phyloP scores from a whole-genome alignment of 1,284 basidiomycete species.

The Bondarzewia mesenterica region DNA sequence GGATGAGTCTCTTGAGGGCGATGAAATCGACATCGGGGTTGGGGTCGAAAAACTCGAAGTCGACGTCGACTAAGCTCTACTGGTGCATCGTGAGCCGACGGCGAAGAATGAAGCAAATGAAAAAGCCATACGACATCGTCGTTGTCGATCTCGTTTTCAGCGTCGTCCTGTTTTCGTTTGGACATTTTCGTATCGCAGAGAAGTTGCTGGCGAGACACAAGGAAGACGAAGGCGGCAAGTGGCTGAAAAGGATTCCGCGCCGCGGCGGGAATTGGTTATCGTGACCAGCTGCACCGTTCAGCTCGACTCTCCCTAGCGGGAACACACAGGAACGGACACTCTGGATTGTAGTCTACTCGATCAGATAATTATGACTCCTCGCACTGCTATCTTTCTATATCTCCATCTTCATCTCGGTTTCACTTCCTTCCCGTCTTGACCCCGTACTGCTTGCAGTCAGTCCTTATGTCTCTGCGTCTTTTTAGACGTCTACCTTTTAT shows the following conservation, averaged over 20 bases:
- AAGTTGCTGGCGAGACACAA: too few species aligned
- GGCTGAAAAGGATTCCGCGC: too few species aligned
- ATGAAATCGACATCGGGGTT: constrained; percentile 79
- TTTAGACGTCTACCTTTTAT: neutral
- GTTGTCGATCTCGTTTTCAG: constrained; percentile 16
- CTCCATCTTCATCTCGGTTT: neutral
- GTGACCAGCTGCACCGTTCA: too few species aligned
- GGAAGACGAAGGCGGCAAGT: too few species aligned
- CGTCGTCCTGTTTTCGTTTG: constrained; percentile 20
- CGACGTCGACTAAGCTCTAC: constrained; percentile 70
- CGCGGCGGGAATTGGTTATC: too few species aligned
- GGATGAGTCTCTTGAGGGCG: constrained; percentile 74
- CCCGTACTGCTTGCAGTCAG: neutral
- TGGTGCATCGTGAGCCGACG: constrained; percentile 11
- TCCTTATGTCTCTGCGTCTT: neutral
- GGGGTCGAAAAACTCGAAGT: constrained; percentile 90
- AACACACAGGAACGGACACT: too few species aligned
- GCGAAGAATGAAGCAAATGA: neutral
- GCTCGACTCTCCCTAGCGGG: too few species aligned
- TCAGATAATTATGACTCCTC: too few species aligned
- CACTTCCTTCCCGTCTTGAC: neutral
- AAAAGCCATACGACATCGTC: constrained; percentile 20
- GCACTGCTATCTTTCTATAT: neutral
- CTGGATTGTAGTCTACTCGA: too few species aligned
- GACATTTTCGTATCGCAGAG: too few species aligned